A percentile compares a stretch with the other conserved stretches of the same genome.
phyloP scores from a whole-genome alignment of 768 basidiomycete genomes.

The Pleurotus pulmonarius region DNA sequence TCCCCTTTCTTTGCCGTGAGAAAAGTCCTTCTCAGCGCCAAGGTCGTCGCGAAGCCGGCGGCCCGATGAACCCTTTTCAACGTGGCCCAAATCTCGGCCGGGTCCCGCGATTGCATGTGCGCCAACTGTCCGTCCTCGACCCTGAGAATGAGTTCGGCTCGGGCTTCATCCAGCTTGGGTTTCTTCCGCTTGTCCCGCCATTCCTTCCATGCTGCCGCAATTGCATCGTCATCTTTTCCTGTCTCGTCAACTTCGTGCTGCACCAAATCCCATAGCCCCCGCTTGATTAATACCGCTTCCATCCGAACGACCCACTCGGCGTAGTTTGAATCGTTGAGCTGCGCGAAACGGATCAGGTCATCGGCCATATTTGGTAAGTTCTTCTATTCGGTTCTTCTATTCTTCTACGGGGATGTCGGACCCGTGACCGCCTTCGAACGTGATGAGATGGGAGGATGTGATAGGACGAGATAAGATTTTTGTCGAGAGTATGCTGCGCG shows the following conservation, averaged over 20 bases:
- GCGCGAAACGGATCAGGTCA: constrained; percentile 4
- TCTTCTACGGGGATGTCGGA: neutral
- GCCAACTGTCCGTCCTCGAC: constrained; percentile 21
- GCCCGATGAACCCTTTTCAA: constrained; percentile 18
- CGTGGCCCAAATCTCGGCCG: constrained; percentile 19
- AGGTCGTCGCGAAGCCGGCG: constrained; percentile 18
- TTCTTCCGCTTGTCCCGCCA: constrained; percentile 7
- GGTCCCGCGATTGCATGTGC: constrained; percentile 21
- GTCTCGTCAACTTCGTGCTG: neutral
- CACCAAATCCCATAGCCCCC: constrained; percentile 13
- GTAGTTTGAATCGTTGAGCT: constrained; percentile 20
- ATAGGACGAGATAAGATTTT: neutral
- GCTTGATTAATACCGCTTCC: constrained; percentile 17
- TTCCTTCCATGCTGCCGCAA: constrained; percentile 1
- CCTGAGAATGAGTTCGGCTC: constrained; percentile 21
- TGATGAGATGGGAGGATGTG: neutral
- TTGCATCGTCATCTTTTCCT: neutral
- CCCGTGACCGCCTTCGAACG: neutral
- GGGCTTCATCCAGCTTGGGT: constrained; percentile 20
- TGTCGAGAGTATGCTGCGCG: neutral
- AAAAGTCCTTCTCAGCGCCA: constrained; percentile 19
- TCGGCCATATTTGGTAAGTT: neutral
- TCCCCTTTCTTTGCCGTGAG: constrained; percentile 18
- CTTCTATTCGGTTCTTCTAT: neutral
- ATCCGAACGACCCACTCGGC: constrained; percentile 19